Evolutionary conservation across 2,329 filamentous ascomycete genomes (phyloP), one percentile per base, ranked within the genome.

Genomic region (Setomelanomma holmii): DNA sequence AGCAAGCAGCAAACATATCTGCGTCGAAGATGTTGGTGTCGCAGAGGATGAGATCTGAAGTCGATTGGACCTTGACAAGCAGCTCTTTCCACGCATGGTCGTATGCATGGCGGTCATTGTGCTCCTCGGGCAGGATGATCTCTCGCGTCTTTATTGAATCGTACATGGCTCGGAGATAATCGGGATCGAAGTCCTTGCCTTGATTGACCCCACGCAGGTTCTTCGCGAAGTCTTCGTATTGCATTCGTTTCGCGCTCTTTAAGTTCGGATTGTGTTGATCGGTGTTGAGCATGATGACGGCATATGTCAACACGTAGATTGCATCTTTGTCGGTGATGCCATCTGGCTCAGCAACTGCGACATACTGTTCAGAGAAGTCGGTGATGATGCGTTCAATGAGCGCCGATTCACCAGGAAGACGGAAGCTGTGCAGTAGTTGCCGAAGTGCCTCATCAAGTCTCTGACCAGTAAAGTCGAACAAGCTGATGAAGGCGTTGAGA

Each of bases 31-130:
- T 87, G 69, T 97, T 98, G 4, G 93, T 96, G 61, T 96, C 84
- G 72, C 92, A 96, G 23, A 93, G 80, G 27, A 89, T 79, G 39
- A 98, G 80, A 45, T 88, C 84, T 1, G 89, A 87, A 0, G 91
- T 86, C 5, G 86, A 85, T 60, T 90, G 87, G 0, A 92, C 89
- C 77, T 98, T 98, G 58, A 92, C 78, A 35, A 98, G 79, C 10
- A 99, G 79, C 74, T 99, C 95, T 72, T 93, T 93, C 95, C 95
- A 99, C 2, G 95, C 93, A 75, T 96, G 95, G 72, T 98, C 93
- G 69, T 98, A 98, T 1, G 92, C 93, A 76, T 96, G 89, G 72
- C 93, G 90, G 73, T 96, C 97, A 70, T 97, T 93, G 72, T 98
- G 95, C 75, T 99, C 95, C 61, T 98, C 95, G 0, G 95, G 95